These are phyloP conservation scores for Syncephalastrum sp. DNA, from an alignment of 371 early-diverging fungal species.

Conservation along the genomic window DNA sequence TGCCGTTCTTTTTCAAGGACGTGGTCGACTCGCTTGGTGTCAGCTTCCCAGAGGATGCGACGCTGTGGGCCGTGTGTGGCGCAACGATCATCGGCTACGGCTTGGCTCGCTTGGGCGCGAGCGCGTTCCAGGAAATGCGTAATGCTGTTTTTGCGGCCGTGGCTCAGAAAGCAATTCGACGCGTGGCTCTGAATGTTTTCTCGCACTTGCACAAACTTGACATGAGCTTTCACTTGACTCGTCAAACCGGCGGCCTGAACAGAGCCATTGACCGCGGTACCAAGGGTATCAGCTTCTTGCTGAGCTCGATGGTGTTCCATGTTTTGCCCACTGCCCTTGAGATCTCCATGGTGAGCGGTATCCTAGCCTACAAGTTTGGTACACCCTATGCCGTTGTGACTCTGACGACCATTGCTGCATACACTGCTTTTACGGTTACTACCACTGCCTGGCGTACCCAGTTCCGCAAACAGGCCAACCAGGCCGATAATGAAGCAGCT, in stretches of 20 bases:
- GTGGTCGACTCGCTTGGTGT: constrained; percentile 75
- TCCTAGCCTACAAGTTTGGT: constrained; percentile 88
- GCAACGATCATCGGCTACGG: constrained; percentile 93
- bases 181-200: constrained; percentile 85
- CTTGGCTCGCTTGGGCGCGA: constrained; percentile 83
- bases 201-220: constrained; percentile 85
- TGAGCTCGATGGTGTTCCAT: constrained; percentile 92
- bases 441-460: constrained; percentile 87
- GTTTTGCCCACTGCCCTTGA: constrained; percentile 93
- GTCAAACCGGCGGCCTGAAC: constrained; percentile 94
- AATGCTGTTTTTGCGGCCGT: constrained; percentile 94
- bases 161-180: constrained; percentile 92
- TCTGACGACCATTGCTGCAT: constrained; percentile 79
- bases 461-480: constrained; percentile 88
- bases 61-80: constrained; percentile 76
- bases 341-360: constrained; percentile 92
- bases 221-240: constrained; percentile 82
- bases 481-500: constrained; percentile 93
- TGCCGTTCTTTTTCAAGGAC: constrained; percentile 93
- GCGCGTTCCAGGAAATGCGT: constrained; percentile 84
- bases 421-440: constrained; percentile 84
- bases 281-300: constrained; percentile 94
- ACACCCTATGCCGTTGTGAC: constrained; percentile 83
- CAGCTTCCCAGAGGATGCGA: constrained; percentile 56
- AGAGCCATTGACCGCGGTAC: constrained; percentile 97